These are phyloP conservation scores for Gamarada debralockiae DNA, from an alignment of 495 filamentous ascomycete genomes.

Conservation along the genomic window DNA sequence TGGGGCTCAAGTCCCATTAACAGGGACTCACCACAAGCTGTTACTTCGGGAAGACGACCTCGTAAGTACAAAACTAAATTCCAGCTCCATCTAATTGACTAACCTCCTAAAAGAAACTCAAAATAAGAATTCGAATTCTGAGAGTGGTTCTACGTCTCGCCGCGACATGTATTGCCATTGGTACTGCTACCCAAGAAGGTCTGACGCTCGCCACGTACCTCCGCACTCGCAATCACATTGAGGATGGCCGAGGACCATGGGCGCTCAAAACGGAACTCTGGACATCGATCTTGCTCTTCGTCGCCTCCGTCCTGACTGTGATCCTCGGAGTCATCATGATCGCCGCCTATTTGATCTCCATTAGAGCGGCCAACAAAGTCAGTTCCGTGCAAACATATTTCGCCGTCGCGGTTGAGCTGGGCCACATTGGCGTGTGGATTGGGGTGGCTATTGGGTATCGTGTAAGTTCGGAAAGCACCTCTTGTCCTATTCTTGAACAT, in stretches of 20 bases:
- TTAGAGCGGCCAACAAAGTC: constrained; percentile 10
- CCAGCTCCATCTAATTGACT: too few relatives aligned
- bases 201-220: constrained; percentile 3
- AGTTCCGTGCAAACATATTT: neutral
- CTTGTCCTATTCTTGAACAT: too few relatives aligned
- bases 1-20: too few relatives aligned
- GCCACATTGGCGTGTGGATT: constrained; percentile 13
- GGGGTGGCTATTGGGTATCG: constrained; percentile 13
- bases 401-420: neutral
- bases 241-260: constrained; percentile 14
- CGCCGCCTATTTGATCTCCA: constrained; percentile 1
- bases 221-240: neutral
- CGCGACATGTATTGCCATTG: constrained; percentile 3
- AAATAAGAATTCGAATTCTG: constrained; percentile 8
- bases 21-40: neutral
- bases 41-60: neutral
- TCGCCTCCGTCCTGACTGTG: constrained; percentile 2
- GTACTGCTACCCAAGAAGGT: constrained; percentile 8
- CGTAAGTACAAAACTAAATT: too few relatives aligned
- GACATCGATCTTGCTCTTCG: constrained; percentile 11
- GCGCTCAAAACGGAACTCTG: constrained; percentile 10
- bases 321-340: constrained; percentile 4
- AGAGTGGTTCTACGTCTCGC: constrained; percentile 5
- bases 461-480: neutral
- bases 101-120: constrained; percentile 14